Base-by-base conservation (phyloP, 2,329 filamentous ascomycete species). In the Nemania sp. region DNA sequence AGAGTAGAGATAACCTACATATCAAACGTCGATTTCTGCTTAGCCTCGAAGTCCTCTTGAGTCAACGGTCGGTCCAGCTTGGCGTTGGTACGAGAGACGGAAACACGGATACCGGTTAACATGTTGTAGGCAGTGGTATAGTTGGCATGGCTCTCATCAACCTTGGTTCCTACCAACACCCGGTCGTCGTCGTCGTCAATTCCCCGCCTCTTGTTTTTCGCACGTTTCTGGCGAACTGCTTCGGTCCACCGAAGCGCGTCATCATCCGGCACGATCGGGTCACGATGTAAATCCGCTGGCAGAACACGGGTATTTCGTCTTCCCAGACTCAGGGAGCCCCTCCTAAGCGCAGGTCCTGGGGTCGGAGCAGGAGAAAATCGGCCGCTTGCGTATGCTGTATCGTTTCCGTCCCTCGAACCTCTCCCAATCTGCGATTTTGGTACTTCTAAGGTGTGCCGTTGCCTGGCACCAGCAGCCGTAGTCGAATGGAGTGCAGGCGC, bases 41-140 rank as follows among this genome's bases (percentile, higher is more conserved):
- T 92, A 60, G 90, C 88, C 57, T 91, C 83, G 75, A 99, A 99
- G 76, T 99, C 94, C 60, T 87, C 90, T 71, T 94, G 88, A 11
- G 89, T 96, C 63, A 99, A 75, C 53, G 91, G 86, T 50, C 93
- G 86, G 72, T 97, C 91, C 72, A 97, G 83, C 75, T 99, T 99
- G 39, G 94, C 94, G 69, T 99, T 97, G 52, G 92, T 96, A 66
- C 94, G 83, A 60, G 92, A 97, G 22, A 99, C 94, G 37, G 91
- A 92, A 66, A 97, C 96, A 51, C 94, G 91, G 70, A 99, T 99
- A 60, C 94, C 94, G 33, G 94, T 99, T 75, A 99, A 82, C 94
- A 99, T 99, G 74, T 99, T 99, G 78, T 99, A 99, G 54, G 94
- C 94, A 2, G 91, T 97, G 39, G 96, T 91, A 86, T 90, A 99